These are phyloP conservation scores for Psilocybe cyanescens DNA, from an alignment of 768 basidiomycete species.

Conservation along the genomic window DNA sequence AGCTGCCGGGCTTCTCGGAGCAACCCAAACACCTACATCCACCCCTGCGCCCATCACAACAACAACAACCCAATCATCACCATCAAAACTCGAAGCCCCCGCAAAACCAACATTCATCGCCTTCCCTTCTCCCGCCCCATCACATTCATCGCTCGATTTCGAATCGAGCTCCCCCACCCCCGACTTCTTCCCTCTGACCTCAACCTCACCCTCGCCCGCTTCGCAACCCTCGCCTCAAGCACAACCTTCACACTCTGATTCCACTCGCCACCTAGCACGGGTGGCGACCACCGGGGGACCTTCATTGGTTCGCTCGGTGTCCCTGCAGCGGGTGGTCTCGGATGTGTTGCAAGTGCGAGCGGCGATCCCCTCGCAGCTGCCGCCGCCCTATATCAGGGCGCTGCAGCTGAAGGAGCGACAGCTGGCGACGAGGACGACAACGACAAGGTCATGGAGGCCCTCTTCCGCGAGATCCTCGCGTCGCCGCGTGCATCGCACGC, in stretches of 20 bases:
- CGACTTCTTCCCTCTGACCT: conserved; percentile 40
- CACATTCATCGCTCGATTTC: conserved; percentile 40
- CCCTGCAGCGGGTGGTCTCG: conserved; percentile 90
- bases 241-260: conserved; percentile 41
- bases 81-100: conserved; percentile 20
- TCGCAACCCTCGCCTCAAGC: conserved; percentile 30
- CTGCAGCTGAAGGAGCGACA: conserved; percentile 28
- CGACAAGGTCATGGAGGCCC: conserved; percentile 68
- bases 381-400: conserved; percentile 25
- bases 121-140: conserved; percentile 46
- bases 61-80: conserved; percentile 24
- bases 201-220: conserved; percentile 31
- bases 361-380: conserved; percentile 17
- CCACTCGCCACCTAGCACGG: conserved; percentile 99
- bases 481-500: conserved; percentile 40
- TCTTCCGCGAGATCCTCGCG: conserved; percentile 72
- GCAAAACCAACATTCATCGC: conserved; percentile 24
- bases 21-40: conserved; percentile 25
- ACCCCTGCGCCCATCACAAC: conserved; percentile 27
- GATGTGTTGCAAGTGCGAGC: conserved; percentile 25
- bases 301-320: conserved; percentile 54
- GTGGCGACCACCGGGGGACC: conserved; percentile 80
- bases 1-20: conserved; percentile 43
- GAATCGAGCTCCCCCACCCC: conserved; percentile 30
- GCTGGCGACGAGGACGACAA: conserved; percentile 36